These are phyloP conservation scores for Ambrosia trifida DNA, from an alignment of 129 eudicot species.

Conservation along the genomic window DNA sequence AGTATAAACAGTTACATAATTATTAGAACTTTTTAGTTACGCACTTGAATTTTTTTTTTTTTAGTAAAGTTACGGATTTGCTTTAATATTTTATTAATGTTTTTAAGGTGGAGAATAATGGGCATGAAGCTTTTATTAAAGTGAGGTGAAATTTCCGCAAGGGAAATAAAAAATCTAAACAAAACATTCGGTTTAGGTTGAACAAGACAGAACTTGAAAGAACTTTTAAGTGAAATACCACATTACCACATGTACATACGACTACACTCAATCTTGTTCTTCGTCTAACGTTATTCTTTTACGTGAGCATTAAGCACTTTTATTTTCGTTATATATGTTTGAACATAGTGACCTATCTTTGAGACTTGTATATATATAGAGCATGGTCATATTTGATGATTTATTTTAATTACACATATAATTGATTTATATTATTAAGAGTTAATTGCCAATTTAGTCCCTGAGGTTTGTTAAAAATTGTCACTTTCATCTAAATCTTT, in stretches of 20 bases:
- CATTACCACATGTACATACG: no score
- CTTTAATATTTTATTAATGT: not conserved
- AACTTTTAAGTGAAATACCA: no score
- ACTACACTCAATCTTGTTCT: no score
- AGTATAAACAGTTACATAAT: not conserved
- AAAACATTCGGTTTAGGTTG: no score
- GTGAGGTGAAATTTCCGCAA: not conserved
- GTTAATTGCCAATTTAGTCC: no score
- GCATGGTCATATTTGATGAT: not conserved
- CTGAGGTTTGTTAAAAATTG: no score
- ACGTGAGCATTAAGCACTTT: not conserved
- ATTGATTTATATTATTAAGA: no score
- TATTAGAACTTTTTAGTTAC: not conserved
- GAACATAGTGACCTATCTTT: not conserved
- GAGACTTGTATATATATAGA: not conserved
- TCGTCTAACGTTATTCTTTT: no score
- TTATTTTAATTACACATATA: no score
- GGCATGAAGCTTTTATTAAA: not conserved
- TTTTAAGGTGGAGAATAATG: not conserved
- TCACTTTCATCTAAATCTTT: no score
- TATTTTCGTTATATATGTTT: not conserved
- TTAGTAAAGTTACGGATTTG: not conserved
- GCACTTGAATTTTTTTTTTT: not conserved
- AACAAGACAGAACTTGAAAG: no score
- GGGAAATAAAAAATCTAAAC: no score